Conservation (phyloP, 495 filamentous ascomycete genomes). For the Oidiodendron maius region DNA sequence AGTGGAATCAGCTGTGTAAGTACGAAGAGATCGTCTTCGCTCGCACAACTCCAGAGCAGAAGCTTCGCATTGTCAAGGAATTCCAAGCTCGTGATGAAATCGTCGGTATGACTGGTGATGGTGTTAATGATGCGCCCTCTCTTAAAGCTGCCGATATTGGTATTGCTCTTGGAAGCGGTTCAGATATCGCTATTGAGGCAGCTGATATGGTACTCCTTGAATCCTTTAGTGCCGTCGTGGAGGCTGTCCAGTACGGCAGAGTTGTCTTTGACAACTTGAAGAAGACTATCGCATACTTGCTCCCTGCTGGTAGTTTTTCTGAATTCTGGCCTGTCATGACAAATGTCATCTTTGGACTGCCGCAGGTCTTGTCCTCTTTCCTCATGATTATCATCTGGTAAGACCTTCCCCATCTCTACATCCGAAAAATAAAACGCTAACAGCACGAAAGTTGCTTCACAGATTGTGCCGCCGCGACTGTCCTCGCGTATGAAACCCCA, state of each 20-base stretch:
- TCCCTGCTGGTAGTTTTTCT: constrained; percentile 58
- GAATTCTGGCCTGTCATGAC: constrained; percentile 70
- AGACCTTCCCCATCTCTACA: not conserved
- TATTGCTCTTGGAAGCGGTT: constrained; percentile 43
- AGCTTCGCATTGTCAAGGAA: constrained; percentile 66
- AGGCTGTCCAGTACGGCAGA: constrained; percentile 56
- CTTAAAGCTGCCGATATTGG: constrained; percentile 50
- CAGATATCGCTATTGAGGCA: constrained; percentile 62
- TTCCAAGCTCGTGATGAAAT: constrained; percentile 46
- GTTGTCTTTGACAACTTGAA: constrained; percentile 53
- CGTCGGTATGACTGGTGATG: constrained; percentile 49
- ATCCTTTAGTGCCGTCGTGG: constrained; percentile 59
- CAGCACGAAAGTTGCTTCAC: constrained; percentile 52
- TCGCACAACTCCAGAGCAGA: constrained; percentile 70
- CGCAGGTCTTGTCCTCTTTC: constrained; percentile 60
- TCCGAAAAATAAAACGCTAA: not conserved
- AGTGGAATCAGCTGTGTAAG: constrained; percentile 51
- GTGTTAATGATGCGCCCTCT: constrained; percentile 54
- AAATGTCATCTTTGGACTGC: constrained; percentile 62
- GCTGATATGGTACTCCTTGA: constrained; percentile 67
- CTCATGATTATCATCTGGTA: constrained; percentile 58
- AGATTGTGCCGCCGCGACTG: constrained; percentile 56
- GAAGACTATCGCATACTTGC: constrained; percentile 50
- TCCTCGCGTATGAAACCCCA: constrained; percentile 64
- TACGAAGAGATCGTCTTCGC: constrained; percentile 65